Base-by-base conservation (phyloP, 2,329 filamentous ascomycete species). In the Fusarium albosuccineum region DNA sequence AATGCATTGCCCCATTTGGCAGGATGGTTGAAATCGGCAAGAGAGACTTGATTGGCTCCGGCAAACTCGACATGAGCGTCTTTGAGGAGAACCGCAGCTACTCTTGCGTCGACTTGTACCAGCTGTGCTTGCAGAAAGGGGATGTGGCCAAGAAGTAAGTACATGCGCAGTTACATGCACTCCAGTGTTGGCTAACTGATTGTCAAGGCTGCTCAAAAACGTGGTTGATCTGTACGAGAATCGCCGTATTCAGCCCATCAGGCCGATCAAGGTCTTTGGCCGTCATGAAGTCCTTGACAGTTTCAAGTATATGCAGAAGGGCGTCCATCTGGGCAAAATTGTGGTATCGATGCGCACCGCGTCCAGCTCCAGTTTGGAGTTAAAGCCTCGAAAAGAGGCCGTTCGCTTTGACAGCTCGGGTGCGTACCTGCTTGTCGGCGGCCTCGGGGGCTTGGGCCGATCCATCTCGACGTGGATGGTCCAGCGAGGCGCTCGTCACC, bases 21-120 rank as follows among this genome's bases (percentile, higher is more conserved):
- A 76, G 70, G 4, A 80, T 86, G 72, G 57, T 85, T 0, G 82
- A 85, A 52, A 79, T 85, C 16, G 81, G 81, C 9, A 81, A 81
- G 63, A 71, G 77, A 6, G 81, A 84, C 45, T 72, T 83, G 2
- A 66, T 78, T 1, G 77, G 78, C 1, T 77, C 79, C 17, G 79
- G 76, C 2, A 69, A 75, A 6, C 74, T 87, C 5, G 78, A 79
- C 2, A 83, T 87, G 82, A 64, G 76, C 1, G 74, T 76, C 0
- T 87, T 87, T 39, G 71, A 77, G 4, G 64, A 62, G 1, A 79
- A 77, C 5, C 73, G 78, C 1, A 74, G 73, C 2, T 81, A 78
- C 29, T 63, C 67, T 11, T 75, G 75, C 40, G 62, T 83, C 2
- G 79, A 82, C 26, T 41, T 81, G 9, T 67, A 72, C 22, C 54